Evolutionary conservation across 2,329 filamentous ascomycete genomes (phyloP), one percentile per base, ranked within the genome.

Genomic region (Neobulgaria alba): DNA sequence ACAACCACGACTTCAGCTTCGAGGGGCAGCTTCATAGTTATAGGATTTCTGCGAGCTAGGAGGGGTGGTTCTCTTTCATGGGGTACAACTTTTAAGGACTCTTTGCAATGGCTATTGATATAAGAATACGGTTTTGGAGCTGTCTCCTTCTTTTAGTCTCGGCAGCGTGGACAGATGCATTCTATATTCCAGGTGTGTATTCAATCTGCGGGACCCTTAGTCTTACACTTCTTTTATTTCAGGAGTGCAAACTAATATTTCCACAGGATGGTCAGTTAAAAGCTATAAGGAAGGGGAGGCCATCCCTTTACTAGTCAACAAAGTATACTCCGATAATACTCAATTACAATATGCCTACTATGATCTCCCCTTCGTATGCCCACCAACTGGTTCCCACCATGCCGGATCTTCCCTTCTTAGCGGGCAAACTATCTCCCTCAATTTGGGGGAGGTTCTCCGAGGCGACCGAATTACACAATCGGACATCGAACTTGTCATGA

Each of bases 311-410:
- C 78, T 90, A 41, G 84, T 92, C 50, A 94, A 94, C 67, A 94
- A 94, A 62, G 80, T 89, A 54, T 93, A 89, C 63, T 93, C 86
- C 41, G 87, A 93, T 63, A 80, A 85, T 55, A 92, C 85, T 5
- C 82, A 92, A 60, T 68, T 94, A n/a, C 86, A 93, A 61, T 93
- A 88, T 74, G 86, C 86, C 52, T 94, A 90, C 67, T 85, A 82
- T 60, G 84, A 92, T 54, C 77, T 93, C 1, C 86, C 87, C 5
- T 94, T 93, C 60, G 83, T 90, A 39, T 93, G 86, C 57, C 83
- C 84, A 9, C 82, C 85, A 1, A 84, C 79, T 7, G 84, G 84
- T 36, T 71, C 75, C 47, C 71, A 68, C 48, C 75, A 77, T 51
- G 70, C 73, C 38, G 82, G 80, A 29, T 77, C 77, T 4, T 76